Evolutionary conservation across 345 rosid species (phyloP).

Genomic region (Murraya koenigii): DNA sequence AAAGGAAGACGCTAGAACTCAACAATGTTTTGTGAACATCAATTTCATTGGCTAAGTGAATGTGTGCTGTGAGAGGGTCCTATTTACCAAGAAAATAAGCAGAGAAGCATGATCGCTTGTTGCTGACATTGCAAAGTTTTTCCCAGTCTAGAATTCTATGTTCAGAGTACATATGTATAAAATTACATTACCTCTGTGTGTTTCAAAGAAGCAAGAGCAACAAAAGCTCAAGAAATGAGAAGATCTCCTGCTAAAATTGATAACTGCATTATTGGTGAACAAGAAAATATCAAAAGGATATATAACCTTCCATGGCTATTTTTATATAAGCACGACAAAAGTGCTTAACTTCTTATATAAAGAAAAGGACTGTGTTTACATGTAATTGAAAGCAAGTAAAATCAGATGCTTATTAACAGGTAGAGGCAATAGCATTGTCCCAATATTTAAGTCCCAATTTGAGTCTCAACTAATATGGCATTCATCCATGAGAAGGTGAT

Average conservation of each 20-base stretch:
- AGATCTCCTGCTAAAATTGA: conserved; percentile 89
- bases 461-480: too few relatives aligned
- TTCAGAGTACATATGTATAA: background rate
- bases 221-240: conserved; percentile 83
- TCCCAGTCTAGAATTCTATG: background rate
- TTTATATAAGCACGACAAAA: background rate
- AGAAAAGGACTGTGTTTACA: background rate
- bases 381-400: background rate
- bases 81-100: background rate
- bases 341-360: background rate
- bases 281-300: background rate
- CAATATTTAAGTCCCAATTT: too few relatives aligned
- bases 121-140: background rate
- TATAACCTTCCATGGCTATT: background rate
- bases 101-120: background rate
- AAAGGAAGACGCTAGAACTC: background rate
- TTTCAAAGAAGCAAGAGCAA: conserved; percentile 68
- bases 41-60: background rate
- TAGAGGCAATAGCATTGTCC: background rate
- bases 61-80: background rate
- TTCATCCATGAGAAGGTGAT: too few relatives aligned
- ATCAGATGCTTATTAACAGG: background rate
- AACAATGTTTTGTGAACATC: background rate
- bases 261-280: conserved; percentile 47
- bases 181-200: conserved; percentile 62